Evolutionary conservation across 176 grass and related monocot species (phyloP), one percentile per base, ranked within the genome.

Genomic region (Aegilops tauschii): DNA sequence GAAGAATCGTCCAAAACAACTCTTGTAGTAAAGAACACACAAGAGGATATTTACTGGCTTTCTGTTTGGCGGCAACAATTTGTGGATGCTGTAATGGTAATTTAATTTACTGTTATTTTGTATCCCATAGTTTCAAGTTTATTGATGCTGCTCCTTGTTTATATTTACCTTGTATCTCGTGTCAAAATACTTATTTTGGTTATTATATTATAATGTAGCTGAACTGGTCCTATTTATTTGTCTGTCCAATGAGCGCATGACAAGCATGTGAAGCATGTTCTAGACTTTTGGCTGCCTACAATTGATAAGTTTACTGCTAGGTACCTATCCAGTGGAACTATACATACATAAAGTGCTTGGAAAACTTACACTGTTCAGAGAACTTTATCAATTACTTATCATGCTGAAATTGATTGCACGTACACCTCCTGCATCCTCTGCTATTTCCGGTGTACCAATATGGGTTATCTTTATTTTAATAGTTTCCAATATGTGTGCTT

Each of bases 21-120:
- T 31, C 5, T 81, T 79, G 45, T 58, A 82, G 29, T 79, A 16
- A 78, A 81, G 32, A 88, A 77, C 66, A 86, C 27, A 52, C 67
- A 79, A 73, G 56, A 84, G 12, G 73, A 92, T 47, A 13, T 27
- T 3, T 11, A 58, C 79, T 84, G 89, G 80, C 21, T 76, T 81
- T 89, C 83, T 28, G 58, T 93, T 84, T 98, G 95, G 95, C 35
- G 69, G 86, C 77, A 86, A 89, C 93, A 98, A 79, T 95, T 95
- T 90, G 21, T 89, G 20, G 87, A 92, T 74, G 87, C 89, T 78
- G 9, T 89, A 36, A 93, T 1, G 81, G 95, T 98, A 92, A 84
- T 79, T 86, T 82, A 65, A 27, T 54, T 88, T 29, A 9, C 7
- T 42, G n/a, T 49, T 66, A 37, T 8, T 47, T 18, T 68, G 35